These are phyloP conservation scores for Alternaria brassicicola DNA, from an alignment of 2,329 filamentous ascomycete species.

Conservation along the genomic window DNA sequence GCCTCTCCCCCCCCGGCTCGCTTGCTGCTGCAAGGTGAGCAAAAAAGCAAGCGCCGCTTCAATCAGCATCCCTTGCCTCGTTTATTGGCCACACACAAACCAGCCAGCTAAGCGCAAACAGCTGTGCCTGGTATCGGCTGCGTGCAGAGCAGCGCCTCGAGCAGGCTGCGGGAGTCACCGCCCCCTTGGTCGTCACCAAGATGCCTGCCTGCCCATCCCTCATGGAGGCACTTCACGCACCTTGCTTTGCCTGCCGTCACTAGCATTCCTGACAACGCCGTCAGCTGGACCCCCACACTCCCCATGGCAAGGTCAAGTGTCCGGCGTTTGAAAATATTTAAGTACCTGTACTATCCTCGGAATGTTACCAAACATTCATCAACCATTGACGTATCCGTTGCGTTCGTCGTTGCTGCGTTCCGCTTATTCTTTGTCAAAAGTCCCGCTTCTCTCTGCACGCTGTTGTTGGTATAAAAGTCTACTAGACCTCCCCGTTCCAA, in stretches of 20 bases:
- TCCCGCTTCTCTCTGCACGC: constrained; percentile 28
- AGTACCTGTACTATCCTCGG: constrained; percentile 43
- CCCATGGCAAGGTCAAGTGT: constrained; percentile 25
- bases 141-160: constrained; percentile 35
- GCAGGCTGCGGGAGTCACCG: constrained; percentile 37
- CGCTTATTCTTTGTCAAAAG: constrained; percentile 45
- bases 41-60: constrained; percentile 43
- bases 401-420: constrained; percentile 34
- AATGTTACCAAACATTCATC: constrained; percentile 32
- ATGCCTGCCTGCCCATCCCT: constrained; percentile 35
- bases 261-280: constrained; percentile 39
- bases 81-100: constrained; percentile 34
- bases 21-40: constrained; percentile 28
- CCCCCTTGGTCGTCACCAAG: constrained; percentile 41
- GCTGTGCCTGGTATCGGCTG: constrained; percentile 46
- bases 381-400: constrained; percentile 45
- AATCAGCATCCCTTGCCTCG: constrained; percentile 30
- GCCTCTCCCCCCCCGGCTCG: constrained; percentile 31
- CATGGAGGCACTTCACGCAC: constrained; percentile 29
- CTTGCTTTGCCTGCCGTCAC: constrained; percentile 40
- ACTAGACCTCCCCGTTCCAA: constrained; percentile 13
- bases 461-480: constrained; percentile 39
- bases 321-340: constrained; percentile 45
- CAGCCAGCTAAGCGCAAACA: constrained; percentile 33
- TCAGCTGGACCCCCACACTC: constrained; percentile 51